phyloP scores from a whole-genome alignment of 176 grass and related monocot species.

The Musa troglodytarum region DNA sequence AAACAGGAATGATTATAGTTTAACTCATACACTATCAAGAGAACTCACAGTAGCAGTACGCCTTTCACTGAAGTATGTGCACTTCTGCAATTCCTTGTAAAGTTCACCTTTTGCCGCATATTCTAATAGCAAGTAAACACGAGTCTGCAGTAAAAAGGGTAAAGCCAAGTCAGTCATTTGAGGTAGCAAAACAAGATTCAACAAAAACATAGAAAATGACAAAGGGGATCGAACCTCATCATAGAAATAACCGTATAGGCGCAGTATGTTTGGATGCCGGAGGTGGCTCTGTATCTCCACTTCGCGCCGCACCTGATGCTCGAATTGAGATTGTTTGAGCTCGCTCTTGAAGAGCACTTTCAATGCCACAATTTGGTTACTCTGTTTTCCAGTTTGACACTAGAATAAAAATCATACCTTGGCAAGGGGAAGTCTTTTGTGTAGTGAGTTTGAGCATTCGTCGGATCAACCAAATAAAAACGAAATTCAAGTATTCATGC shows the following conservation, averaged over 20 bases:
- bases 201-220: neutral
- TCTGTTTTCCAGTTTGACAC: slow-evolving; percentile 39
- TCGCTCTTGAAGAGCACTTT: slow-evolving; percentile 98
- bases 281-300: slow-evolving; percentile 95
- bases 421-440: too few relatives aligned
- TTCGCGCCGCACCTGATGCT: slow-evolving; percentile 81
- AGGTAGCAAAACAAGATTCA: slow-evolving; percentile 14
- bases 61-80: slow-evolving; percentile 71
- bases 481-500: neutral
- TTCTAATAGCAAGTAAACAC: slow-evolving; percentile 86
- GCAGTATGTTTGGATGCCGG: slow-evolving; percentile 73
- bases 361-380: slow-evolving; percentile 74
- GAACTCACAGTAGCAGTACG: slow-evolving; percentile 72
- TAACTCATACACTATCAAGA: neutral
- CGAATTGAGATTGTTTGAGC: slow-evolving; percentile 78
- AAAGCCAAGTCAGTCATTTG: slow-evolving; percentile 12
- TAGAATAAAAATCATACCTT: neutral
- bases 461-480: too few relatives aligned
- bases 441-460: neutral
- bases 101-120: slow-evolving; percentile 90
- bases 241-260: slow-evolving; percentile 91
- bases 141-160: slow-evolving; percentile 32
- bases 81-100: slow-evolving; percentile 90
- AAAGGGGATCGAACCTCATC: slow-evolving; percentile 48
- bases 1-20: slow-evolving; percentile 6